Percentiles rank a stretch among this genome's conserved stretches.
These are phyloP conservation scores for Cyclocybe cylindracea DNA, from an alignment of 768 basidiomycete genomes.

Conservation along the genomic window DNA sequence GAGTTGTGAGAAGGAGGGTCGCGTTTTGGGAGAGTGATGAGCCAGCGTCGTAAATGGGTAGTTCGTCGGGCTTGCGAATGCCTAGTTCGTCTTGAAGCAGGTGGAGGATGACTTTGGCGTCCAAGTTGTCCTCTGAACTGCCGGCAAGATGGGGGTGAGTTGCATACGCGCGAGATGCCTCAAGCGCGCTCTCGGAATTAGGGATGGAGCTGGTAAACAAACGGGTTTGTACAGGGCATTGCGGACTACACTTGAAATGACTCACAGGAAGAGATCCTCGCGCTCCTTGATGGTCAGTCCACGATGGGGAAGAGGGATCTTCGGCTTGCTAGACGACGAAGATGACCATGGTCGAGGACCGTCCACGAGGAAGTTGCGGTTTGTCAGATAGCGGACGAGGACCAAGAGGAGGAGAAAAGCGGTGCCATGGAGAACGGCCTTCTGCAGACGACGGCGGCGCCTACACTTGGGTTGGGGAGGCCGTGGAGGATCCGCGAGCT, in stretches of 20 bases:
- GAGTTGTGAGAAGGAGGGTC: constrained; percentile 54
- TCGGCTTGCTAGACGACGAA: neutral
- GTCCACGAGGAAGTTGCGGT: neutral
- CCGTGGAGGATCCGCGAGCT: neutral
- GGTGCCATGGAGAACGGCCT: neutral
- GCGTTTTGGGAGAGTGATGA: constrained; percentile 64
- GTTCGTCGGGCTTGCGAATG: constrained; percentile 39
- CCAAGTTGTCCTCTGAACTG: constrained; percentile 55
- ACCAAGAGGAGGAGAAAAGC: constrained; percentile 6
- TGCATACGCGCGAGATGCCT: constrained; percentile 58
- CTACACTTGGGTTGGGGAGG: neutral
- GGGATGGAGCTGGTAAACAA: constrained; percentile 40
- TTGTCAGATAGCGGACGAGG: constrained; percentile 3
- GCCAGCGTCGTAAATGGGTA: constrained; percentile 75
- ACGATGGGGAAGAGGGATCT: constrained; percentile 16
- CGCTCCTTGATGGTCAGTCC: constrained; percentile 23
- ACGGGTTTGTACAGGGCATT: no score
- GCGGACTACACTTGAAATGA: neutral
- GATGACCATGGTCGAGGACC: constrained; percentile 1
- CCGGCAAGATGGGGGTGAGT: constrained; percentile 77
- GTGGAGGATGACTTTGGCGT: constrained; percentile 67
- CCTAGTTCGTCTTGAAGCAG: constrained; percentile 69
- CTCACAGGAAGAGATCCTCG: constrained; percentile 35
- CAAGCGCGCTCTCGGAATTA: constrained; percentile 54
- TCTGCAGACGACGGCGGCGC: neutral